Evolutionary conservation across 2,329 filamentous ascomycete species (phyloP), one percentile per base, ranked within the genome.

Genomic region (Tolypocladium nubicola): DNA sequence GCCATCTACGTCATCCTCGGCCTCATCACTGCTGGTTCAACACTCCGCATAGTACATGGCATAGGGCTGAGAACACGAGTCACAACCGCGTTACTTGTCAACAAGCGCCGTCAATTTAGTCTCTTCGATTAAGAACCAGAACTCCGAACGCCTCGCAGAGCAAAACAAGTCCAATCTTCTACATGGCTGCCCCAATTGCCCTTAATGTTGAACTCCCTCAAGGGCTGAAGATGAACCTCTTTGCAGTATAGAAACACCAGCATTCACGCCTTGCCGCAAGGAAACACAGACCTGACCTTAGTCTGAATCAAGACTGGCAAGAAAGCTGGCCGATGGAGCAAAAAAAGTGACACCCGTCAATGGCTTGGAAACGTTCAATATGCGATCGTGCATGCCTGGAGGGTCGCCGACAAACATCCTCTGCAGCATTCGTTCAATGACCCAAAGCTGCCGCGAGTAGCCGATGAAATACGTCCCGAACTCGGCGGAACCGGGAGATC

Each of bases 391-490:
- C 59, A 78, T 60, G 0, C 81, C 81, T 0, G 75, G 73, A 2
- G 80, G 81, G 55, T 76, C 63, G 0, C 81, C 81, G 11, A 82
- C 59, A 64, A 83, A 83, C 80, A 83, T 83, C 3, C 77, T 71
- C 61, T 81, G 69, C 62, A 83, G 62, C 81, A 83, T 84, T 65
- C 73, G 75, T 68, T 84, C 81, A 55, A 79, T 75, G 0, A 83
- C 80, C 79, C 79, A 84, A 11, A 83, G 63, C 13, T 71, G 69
- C 30, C 71, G 69, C 1, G 79, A 76, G 63, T 82, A 82, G 0
- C 78, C 80, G 54, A 83, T 81, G 56, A 83, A 83, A 65, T 83
- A 84, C 0, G 81, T 84, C 1, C 81, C 81, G 58, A 78, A 83
- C 63, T 82, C 74, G 0, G 72, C 74, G 0, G 71, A 64, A 0